A percentile compares a stretch with the other conserved stretches of the same genome.
Conservation (phyloP, 2,329 filamentous ascomycete genomes). For the Mycocentrospora acerina region DNA sequence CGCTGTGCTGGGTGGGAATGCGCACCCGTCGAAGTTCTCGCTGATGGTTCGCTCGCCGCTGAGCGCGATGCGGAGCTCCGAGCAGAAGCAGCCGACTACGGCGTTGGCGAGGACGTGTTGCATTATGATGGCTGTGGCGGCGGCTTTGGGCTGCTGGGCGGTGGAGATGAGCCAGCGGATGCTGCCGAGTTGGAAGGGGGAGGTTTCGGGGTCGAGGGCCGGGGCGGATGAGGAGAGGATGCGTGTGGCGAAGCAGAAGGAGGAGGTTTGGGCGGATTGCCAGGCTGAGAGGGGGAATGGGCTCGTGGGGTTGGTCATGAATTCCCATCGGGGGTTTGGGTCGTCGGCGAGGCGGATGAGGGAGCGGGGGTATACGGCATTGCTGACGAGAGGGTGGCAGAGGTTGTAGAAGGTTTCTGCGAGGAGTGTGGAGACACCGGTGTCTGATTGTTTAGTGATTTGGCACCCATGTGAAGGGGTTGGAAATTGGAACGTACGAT, state of each 20-base stretch:
- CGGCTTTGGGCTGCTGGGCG: neutral
- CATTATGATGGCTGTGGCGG: constrained; percentile 5
- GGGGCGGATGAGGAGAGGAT: constrained; percentile 4
- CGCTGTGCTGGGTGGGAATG: constrained; percentile 4
- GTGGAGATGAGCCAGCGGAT: constrained; percentile 11
- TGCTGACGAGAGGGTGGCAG: constrained; percentile 6
- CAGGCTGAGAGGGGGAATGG: constrained; percentile 6
- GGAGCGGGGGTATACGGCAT: constrained; percentile 8
- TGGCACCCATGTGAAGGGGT: too few species aligned
- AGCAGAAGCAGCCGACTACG: constrained; percentile 8
- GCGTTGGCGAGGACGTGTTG: constrained; percentile 9
- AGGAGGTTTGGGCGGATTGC: constrained; percentile 4
- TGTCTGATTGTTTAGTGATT: constrained; percentile 3
- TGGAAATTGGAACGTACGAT: neutral
- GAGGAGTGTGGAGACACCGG: constrained; percentile 3
- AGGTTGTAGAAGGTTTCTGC: constrained; percentile 5
- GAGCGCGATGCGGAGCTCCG: constrained; percentile 7
- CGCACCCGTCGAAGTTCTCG: constrained; percentile 10
- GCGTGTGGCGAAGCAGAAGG: constrained; percentile 7
- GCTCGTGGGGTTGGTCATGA: constrained; percentile 7
- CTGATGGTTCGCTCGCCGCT: constrained; percentile 9
- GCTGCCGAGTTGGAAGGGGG: constrained; percentile 7
- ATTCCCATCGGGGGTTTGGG: constrained; percentile 9
- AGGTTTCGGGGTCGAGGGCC: constrained; percentile 4
- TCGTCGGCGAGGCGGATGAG: constrained; percentile 5